Evolutionary conservation across 1,284 basidiomycete species (phyloP), one percentile per base, ranked within the genome.

Genomic region (Puccinia horiana): DNA sequence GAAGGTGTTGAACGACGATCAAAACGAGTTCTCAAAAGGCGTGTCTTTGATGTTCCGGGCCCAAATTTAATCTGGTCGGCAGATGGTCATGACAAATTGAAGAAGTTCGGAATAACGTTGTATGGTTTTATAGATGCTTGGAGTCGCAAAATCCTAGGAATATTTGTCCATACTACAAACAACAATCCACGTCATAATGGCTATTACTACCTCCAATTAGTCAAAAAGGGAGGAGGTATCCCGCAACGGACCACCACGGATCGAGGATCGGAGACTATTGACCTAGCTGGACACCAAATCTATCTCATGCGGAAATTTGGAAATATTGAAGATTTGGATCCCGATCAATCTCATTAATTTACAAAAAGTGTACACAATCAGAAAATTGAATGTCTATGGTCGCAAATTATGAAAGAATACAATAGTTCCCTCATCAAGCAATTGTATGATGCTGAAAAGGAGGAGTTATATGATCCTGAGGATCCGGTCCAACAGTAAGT

Each of bases 61-160:
- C 69, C 69, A 20, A 72, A 72, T 72, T 72, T 47, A 11, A 52
- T 72, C n/a, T 72, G 69, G 69, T 44, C 69, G 5, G 37, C 69
- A 6, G 20, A 72, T 72, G 69, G 69, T 16, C 69, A 72, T 18
- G 23, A 72, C 18, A 72, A 72, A 37, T 52, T 72, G 40, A 69
- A 69, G 65, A 69, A 69, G 44, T 69, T 69, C 40, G 65, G 65
- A n/a, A 69, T 69, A 8, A 44, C 69, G 12, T 29, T 72, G 16
- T 72, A 72, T n/a, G 73, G 49, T 29, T 42, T 58, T 58, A 76
- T 76, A 58, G 73, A 70, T 70, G 26, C 67, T 40, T 70, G 69
- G 69, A 47, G 42, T n/a, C 12, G 37, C 4, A 40, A 44, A 16
- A 26, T 73, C 44, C 9, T 74, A 26, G 72, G 47, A 54, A 20